phyloP scores from a whole-genome alignment of 257 asterid species.

The Dorcoceras hygrometricum region DNA sequence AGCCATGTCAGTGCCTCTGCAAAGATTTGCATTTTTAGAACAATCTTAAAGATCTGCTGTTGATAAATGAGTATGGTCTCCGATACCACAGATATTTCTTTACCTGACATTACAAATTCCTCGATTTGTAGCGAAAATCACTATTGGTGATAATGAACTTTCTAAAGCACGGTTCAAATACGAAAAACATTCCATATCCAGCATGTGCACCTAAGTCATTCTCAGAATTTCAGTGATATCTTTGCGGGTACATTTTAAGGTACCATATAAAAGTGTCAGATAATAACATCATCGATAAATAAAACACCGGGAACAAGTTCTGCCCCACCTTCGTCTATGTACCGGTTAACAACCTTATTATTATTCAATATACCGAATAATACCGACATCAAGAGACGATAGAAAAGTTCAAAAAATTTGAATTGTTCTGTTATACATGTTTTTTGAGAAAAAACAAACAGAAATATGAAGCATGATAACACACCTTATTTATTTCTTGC shows the following conservation, averaged over 20 bases:
- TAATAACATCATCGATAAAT: slow-evolving; percentile 86
- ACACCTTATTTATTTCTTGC: slow-evolving; percentile 91
- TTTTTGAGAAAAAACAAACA: background rate
- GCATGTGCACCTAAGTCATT: slow-evolving; percentile 74
- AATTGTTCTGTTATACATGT: background rate
- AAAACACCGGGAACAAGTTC: slow-evolving; percentile 97
- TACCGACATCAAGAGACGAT: background rate
- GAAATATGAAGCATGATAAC: background rate
- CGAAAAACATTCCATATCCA: slow-evolving; percentile 96
- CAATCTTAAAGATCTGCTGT: background rate
- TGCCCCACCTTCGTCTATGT: slow-evolving; percentile 90
- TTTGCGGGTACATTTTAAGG: slow-evolving; percentile 8
- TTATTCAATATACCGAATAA: background rate
- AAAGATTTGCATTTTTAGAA: slow-evolving; percentile 12
- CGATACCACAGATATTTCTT: background rate
- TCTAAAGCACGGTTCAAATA: slow-evolving; percentile 88
- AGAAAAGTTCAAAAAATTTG: background rate
- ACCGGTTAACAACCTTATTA: slow-evolving; percentile 66
- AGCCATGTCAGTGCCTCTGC: slow-evolving; percentile 92
- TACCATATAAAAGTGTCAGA: background rate
- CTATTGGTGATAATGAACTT: slow-evolving; percentile 86
- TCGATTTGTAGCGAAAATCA: slow-evolving; percentile 84
- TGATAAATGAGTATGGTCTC: background rate
- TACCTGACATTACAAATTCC: slow-evolving; percentile 94
- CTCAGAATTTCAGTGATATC: slow-evolving; percentile 15